Conservation (phyloP, 176 grass and related monocot genomes). For the Guadua angustifolia region DNA sequence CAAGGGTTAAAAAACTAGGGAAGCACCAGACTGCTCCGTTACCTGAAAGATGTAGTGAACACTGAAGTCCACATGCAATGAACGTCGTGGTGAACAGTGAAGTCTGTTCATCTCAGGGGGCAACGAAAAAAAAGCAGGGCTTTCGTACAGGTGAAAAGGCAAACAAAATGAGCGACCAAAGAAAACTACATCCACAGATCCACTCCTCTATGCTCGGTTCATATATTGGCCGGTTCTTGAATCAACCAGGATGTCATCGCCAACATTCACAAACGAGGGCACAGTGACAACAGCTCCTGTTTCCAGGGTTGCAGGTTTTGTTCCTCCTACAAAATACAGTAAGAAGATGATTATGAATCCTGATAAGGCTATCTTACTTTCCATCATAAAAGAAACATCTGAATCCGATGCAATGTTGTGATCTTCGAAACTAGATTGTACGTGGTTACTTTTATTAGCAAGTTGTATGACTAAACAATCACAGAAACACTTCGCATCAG, state of each 20-base stretch:
- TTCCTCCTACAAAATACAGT: constrained; percentile 67
- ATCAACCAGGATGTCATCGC: constrained; percentile 73
- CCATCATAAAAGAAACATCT: not conserved
- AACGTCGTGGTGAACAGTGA: not conserved
- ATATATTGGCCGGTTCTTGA: constrained; percentile 93
- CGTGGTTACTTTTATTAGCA: not conserved
- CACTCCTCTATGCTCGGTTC: constrained; percentile 64
- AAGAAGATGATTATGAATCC: not conserved
- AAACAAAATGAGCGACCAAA: not conserved
- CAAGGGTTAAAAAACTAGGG: too few relatives aligned
- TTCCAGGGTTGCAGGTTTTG: constrained; percentile 84
- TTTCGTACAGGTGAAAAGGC: constrained; percentile 24
- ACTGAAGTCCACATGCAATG: not conserved
- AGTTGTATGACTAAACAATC: constrained; percentile 18
- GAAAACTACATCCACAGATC: constrained; percentile 1
- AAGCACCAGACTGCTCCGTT: too few relatives aligned
- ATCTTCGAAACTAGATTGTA: not conserved
- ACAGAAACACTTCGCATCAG: constrained; percentile 27
- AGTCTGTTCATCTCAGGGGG: not conserved
- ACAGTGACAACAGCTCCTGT: constrained; percentile 86
- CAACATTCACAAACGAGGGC: constrained; percentile 75
- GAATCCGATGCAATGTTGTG: not conserved
- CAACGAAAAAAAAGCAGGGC: constrained; percentile 10
- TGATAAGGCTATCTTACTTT: not conserved
- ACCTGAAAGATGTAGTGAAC: too few relatives aligned